Evolutionary conservation across 2,329 filamentous ascomycete species (phyloP), one percentile per base, ranked within the genome.

Genomic region (Colletotrichum tabaci): DNA sequence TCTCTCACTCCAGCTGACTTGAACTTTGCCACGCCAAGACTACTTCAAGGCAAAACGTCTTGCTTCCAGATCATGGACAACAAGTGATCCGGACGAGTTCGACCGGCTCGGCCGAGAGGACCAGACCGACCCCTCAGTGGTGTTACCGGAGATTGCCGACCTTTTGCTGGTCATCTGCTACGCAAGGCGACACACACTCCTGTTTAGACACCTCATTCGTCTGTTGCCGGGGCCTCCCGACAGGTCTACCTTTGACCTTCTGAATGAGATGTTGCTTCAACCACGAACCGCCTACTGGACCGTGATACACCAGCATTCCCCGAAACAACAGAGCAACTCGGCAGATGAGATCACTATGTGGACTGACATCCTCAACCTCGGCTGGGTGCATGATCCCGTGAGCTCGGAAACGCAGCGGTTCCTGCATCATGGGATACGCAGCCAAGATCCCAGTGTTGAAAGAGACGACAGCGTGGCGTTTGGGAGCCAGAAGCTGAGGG

Each of bases 161-260:
- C 53, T 65, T 38, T 40, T 65, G 16, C 30, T 65, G 13, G 42
- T 65, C n/a, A 26, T 65, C 23, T 65, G 62, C 62, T 65, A 65
- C 52, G 52, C 42, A 6, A 57, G 53, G 42, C 62, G 62, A 57
- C 52, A 65, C 53, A 58, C 53, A 18, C 16, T 26, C 10, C 8
- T 65, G 52, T 65, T 65, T 18, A 58, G 52, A 26, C 44, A 65
- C 42, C 62, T 65, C 3, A 50, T 65, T 18, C 2, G 26, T 57
- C 18, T 57, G 26, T 57, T 65, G n/a, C 52, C 61, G 38, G 50
- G 40, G 15, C 50, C 61, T 16, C 38, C 61, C 12, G 7, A 21
- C 10, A 55, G 38, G 49, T 56, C 61, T 21, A 49, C 52, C 42
- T 58, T 50, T 26, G 52, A 66, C 26, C 52, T 57, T 18, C 13